Base-by-base conservation (phyloP, 306 rosid species). In the Citrullus colocynthis region DNA sequence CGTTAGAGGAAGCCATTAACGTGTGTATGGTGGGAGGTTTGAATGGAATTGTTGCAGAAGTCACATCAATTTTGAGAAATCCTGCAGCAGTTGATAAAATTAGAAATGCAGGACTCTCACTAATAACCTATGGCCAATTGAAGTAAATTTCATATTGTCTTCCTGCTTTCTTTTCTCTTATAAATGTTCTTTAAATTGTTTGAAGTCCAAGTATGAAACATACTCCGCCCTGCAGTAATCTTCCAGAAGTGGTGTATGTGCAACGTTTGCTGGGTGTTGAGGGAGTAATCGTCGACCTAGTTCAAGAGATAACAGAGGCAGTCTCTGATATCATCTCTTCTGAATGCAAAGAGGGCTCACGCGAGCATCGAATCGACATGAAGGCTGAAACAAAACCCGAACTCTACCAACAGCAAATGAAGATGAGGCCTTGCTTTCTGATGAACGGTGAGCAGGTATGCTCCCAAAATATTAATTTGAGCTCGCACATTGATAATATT, bases 31-130 rank as follows among this genome's bases (percentile, higher is more conserved):
- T 55, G 15, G 85, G 88, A 61, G 85, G 87, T 41, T 81, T 88
- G 81, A 87, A 84, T n/a, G 91, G 91, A 75, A 82, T 88, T 79
- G 88, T 88, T 6, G 80, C 88, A 21, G 79, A 88, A 67, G 85
- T 82, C 17, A 84, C 77, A 67, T 86, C 81, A 14, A 67, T 88
- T 51, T 77, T 82, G 9, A 81, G 81, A 81, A 78, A 86, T 79
- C 81, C 83, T 51, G 81, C 69, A 36, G 82, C 81, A 37, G 83
- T 86, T 21, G 63, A 82, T n/a, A 74, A 17, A 73, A 84, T 88
- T 5, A 81, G 86, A 76, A 81, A 80, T 48, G 71, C 86, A 37
- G 80, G 78, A 44, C 83, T 88, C 56, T 55, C 81, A 65, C 86
- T 85, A 18, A 10, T 86, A 9, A 84, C 88, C 72, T 88, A 82